These are phyloP conservation scores for Lodderomyces pseudojiufengensis DNA, from an alignment of 1,139 yeast species.

Conservation along the genomic window DNA sequence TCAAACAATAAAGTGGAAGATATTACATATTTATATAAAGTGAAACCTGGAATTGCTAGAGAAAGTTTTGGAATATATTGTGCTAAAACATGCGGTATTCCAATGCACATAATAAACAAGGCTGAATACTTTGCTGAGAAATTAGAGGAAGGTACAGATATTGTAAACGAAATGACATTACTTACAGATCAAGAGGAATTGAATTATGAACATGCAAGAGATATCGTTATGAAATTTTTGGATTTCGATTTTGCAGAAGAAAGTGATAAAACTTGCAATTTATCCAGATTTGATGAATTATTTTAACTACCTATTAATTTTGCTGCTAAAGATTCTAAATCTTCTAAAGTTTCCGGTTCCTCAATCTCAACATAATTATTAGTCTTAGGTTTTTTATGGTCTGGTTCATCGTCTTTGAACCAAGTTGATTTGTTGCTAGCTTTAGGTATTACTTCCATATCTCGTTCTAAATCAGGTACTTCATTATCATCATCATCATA, in stretches of 20 bases:
- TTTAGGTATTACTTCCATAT: constrained; percentile 39
- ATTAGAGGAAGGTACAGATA: constrained; percentile 15
- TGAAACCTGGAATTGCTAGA: constrained; percentile 26
- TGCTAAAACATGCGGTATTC: constrained; percentile 34
- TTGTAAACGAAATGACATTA: constrained; percentile 15
- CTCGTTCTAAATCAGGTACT: constrained; percentile 43
- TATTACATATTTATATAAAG: constrained; percentile 28
- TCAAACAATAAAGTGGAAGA: constrained; percentile 7
- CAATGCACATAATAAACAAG: constrained; percentile 20
- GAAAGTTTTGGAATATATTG: constrained; percentile 37
- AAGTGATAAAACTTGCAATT: neutral
- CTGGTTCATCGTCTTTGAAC: constrained; percentile 36
- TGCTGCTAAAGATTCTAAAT: constrained; percentile 85
- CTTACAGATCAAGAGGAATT: constrained; percentile 15
- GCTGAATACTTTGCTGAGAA: constrained; percentile 21
- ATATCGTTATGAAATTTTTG: constrained; percentile 22
- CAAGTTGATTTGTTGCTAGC: constrained; percentile 57
- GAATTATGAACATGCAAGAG: constrained; percentile 16
- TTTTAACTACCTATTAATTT: constrained; percentile 35
- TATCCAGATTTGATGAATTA: constrained; percentile 2
- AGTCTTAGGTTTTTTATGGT: constrained; percentile 17
- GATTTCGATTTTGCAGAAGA: constrained; percentile 9
- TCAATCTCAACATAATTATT: constrained; percentile 64
- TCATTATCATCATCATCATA: constrained; percentile 22
- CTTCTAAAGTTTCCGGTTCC: constrained; percentile 88